A percentile compares a stretch with the other conserved stretches of the same genome.
These are phyloP conservation scores for Saccharomycopsis malanga DNA, from an alignment of 805 yeast species.

Conservation along the genomic window DNA sequence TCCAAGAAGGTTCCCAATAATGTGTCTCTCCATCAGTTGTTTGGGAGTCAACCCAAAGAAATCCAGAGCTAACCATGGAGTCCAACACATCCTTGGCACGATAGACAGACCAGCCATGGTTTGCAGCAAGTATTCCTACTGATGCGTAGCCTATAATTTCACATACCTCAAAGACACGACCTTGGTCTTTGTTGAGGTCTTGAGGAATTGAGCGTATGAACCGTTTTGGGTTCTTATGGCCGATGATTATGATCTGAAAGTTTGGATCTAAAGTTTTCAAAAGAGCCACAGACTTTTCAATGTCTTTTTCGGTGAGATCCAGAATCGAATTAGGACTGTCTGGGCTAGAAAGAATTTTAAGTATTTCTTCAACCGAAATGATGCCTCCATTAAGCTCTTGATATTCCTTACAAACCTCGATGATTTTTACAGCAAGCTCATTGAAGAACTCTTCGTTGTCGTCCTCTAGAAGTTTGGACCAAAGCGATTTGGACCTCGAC, in stretches of 20 bases:
- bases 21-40: conserved; percentile 34
- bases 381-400: conserved; percentile 72
- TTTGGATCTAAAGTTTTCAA: conserved; percentile 63
- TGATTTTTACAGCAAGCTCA: conserved; percentile 64
- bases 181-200: conserved; percentile 62
- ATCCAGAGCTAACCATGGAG: conserved; percentile 75
- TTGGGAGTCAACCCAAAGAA: conserved; percentile 65
- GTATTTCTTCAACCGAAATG: conserved; percentile 51
- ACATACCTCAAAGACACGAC: conserved; percentile 64
- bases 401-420: conserved; percentile 69
- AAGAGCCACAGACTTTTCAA: conserved; percentile 46
- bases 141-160: conserved; percentile 72
- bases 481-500: conserved; percentile 28
- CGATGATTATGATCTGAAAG: conserved; percentile 53
- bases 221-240: conserved; percentile 36
- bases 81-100: conserved; percentile 60
- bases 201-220: conserved; percentile 60
- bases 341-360: conserved; percentile 29
- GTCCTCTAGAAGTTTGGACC: conserved; percentile 30
- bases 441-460: conserved; percentile 48
- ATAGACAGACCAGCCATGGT: conserved; percentile 63
- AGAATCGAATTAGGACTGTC: conserved; percentile 23
- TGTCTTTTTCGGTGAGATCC: conserved; percentile 41
- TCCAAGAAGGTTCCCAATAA: conserved; percentile 78
- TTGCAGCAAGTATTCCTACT: conserved; percentile 56